Percentiles rank a stretch among this genome's conserved stretches.
phyloP scores from a whole-genome alignment of 306 rosid genomes.

The Hippophae rhamnoides region DNA sequence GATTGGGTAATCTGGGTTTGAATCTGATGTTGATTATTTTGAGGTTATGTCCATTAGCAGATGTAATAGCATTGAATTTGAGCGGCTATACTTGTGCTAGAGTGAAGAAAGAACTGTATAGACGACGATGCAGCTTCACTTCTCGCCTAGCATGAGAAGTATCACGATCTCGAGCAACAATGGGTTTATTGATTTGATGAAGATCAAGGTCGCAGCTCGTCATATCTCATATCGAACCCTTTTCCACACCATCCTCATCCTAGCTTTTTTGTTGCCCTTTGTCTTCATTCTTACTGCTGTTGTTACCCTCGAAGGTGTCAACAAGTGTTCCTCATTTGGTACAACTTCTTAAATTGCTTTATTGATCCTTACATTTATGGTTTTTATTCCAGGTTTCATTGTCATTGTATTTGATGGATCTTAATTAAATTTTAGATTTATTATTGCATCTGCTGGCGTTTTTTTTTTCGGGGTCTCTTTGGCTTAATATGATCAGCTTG shows the following conservation, averaged over 20 bases:
- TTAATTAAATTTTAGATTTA: constrained; percentile 19
- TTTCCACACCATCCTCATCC: constrained; percentile 93
- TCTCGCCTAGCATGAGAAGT: constrained; percentile 99
- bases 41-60: constrained; percentile 36
- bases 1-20: constrained; percentile 29
- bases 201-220: constrained; percentile 99
- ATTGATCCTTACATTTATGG: neutral
- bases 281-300: constrained; percentile 98
- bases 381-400: constrained; percentile 3
- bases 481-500: constrained; percentile 4
- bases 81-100: constrained; percentile 23
- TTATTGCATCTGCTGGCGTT: constrained; percentile 7
- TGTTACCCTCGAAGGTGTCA: constrained; percentile 99
- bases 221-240: constrained; percentile 97
- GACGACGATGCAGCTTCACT: constrained; percentile 99
- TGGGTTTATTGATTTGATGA: constrained; percentile 99
- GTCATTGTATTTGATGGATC: constrained; percentile 27
- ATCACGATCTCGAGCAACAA: constrained; percentile 97
- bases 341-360: constrained; percentile 10
- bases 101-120: constrained; percentile 61
- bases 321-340: constrained; percentile 99
- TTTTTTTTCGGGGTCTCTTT: constrained; percentile 7
- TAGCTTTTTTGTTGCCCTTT: constrained; percentile 90
- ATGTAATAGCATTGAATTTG: constrained; percentile 17
- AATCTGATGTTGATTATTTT: constrained; percentile 63